These are phyloP conservation scores for Zygnema circumcarinatum DNA, from an alignment of 139 green algal species.

Conservation along the genomic window DNA sequence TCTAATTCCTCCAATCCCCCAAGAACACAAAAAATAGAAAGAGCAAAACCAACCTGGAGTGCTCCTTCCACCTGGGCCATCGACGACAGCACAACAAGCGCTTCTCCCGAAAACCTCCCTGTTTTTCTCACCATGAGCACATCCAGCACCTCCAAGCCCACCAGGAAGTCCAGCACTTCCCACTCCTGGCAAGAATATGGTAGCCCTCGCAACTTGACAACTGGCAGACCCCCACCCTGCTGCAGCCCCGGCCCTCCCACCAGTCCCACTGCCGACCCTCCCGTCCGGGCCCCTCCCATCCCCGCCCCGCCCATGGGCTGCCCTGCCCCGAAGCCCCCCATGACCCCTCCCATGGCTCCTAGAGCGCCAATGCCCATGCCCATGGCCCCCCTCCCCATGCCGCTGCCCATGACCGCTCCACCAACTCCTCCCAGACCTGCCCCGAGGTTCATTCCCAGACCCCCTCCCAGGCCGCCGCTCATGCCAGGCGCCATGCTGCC, in stretches of 20 bases:
- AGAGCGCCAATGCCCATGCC: neutral
- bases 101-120: conserved; percentile 57
- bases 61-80: conserved; percentile 50
- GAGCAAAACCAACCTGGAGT: conserved; percentile 43
- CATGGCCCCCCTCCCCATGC: neutral
- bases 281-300: neutral
- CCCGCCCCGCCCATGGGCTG: neutral
- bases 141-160: conserved; percentile 57
- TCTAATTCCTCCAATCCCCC: too few relatives aligned
- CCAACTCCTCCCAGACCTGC: too few relatives aligned
- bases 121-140: conserved; percentile 50
- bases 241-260: neutral
- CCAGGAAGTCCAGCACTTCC: conserved; percentile 61
- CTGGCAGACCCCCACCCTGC: conserved; percentile 29
- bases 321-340: neutral
- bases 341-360: neutral
- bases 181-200: conserved; percentile 50
- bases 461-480: neutral
- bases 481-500: too few relatives aligned
- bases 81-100: conserved; percentile 53
- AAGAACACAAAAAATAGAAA: too few relatives aligned
- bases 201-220: conserved; percentile 62
- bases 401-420: neutral
- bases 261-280: conserved; percentile 18
- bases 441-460: too few relatives aligned